Percentiles rank a stretch among this genome's conserved stretches.
Conservation (phyloP, 805 yeast species). For the Yarrowia sp. region DNA sequence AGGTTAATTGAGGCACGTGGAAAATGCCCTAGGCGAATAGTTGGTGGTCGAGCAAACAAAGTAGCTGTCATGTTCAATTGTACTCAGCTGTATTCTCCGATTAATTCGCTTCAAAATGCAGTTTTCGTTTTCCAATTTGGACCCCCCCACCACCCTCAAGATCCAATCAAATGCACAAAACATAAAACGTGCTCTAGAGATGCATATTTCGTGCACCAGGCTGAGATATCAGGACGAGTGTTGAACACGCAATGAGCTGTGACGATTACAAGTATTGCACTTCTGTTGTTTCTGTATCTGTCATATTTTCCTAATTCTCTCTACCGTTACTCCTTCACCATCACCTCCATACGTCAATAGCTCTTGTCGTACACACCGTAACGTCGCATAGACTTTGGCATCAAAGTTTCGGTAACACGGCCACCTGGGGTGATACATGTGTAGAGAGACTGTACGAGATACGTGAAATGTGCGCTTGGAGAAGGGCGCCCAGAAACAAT, state of each 20-base stretch:
- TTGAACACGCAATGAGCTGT: too few species aligned
- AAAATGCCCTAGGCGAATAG: background rate
- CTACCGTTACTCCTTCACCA: background rate
- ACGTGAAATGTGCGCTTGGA: too few species aligned
- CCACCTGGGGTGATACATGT: background rate
- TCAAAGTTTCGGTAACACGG: conserved; percentile 7
- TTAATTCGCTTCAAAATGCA: too few species aligned
- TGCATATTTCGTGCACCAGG: background rate
- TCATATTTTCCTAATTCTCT: background rate
- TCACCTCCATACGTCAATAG: too few species aligned
- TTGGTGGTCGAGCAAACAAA: too few species aligned
- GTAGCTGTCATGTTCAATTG: too few species aligned
- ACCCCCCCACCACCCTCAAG: background rate
- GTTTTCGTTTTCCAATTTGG: background rate
- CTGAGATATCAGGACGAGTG: too few species aligned
- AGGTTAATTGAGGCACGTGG: conserved; percentile 2
- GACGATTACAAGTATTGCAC: too few species aligned
- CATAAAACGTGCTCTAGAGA: conserved; percentile 18
- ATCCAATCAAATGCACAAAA: conserved; percentile 21
- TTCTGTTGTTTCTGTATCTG: background rate
- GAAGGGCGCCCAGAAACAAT: too few species aligned
- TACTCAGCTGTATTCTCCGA: too few species aligned
- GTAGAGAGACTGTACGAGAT: too few species aligned
- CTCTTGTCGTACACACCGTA: background rate
- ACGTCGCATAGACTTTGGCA: background rate